Conservation (phyloP, 2,329 filamentous ascomycete species). For the Penicillium sp. region DNA sequence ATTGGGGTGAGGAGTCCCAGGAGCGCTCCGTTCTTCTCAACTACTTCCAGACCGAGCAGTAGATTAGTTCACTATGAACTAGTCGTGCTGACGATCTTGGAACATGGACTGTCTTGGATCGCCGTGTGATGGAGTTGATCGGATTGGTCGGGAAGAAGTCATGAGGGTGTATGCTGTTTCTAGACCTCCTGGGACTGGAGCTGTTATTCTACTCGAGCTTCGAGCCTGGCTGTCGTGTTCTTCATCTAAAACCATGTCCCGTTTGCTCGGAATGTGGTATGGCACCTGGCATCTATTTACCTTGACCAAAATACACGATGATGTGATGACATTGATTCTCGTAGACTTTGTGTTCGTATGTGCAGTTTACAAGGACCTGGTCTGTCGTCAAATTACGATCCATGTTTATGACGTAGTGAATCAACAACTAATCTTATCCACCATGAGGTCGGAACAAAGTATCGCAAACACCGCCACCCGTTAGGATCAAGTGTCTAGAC, state of each 20-base stretch:
- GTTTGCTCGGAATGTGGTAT: constrained; percentile 22
- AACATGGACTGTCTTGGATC: constrained; percentile 6
- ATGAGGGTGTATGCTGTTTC: no score
- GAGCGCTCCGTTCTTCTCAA: constrained; percentile 98
- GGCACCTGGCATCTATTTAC: constrained; percentile 15
- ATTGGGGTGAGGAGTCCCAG: constrained; percentile 99
- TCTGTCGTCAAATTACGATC: no score
- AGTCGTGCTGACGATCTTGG: constrained; percentile 13
- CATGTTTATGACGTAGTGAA: no score
- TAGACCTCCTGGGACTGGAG: not conserved
- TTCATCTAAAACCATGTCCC: constrained; percentile 14
- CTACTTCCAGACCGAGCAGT: constrained; percentile 90
- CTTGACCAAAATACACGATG: constrained; percentile 17
- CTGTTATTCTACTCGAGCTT: constrained; percentile 5
- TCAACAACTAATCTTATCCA: no score
- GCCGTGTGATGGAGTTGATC: constrained; percentile 3
- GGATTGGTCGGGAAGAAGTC: not conserved
- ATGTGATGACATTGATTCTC: constrained; percentile 13
- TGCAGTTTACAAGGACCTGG: no score
- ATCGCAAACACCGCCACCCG: no score
- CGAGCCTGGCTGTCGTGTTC: constrained; percentile 3
- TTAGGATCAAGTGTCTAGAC: no score
- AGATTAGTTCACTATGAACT: constrained; percentile 25
- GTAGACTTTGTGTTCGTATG: no score
- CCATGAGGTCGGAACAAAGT: no score